Evolutionary conservation across 768 basidiomycete species (phyloP).

Genomic region (Suillus subaureus): DNA sequence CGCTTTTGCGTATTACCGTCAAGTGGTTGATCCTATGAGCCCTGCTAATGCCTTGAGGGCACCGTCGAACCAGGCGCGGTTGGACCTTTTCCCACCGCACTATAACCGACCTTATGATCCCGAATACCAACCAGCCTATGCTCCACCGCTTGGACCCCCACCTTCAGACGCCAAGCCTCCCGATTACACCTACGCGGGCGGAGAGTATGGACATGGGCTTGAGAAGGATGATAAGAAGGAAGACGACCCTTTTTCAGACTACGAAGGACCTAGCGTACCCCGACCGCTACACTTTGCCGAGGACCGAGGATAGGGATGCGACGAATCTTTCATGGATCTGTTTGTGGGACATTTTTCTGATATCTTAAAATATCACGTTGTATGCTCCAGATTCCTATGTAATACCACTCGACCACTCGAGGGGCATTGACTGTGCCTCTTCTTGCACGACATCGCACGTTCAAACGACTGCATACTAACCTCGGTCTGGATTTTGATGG

Average conservation of each 20-base stretch:
- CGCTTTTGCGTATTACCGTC: constrained; percentile 74
- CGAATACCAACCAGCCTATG: constrained; percentile 38
- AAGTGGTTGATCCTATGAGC: constrained; percentile 69
- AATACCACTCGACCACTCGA: background rate
- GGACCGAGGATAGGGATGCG: constrained; percentile 50
- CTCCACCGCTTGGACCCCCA: constrained; percentile 55
- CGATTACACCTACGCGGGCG: constrained; percentile 44
- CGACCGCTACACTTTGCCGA: constrained; percentile 38
- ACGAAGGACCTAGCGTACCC: constrained; percentile 38
- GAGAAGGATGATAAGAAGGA: constrained; percentile 37
- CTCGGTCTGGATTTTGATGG: constrained; percentile 15
- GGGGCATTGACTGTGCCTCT: background rate
- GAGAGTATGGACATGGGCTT: constrained; percentile 29
- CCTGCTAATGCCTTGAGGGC: constrained; percentile 50
- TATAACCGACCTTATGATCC: constrained; percentile 62
- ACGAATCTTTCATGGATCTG: constrained; percentile 24
- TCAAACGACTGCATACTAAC: constrained; percentile 10
- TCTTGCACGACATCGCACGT: background rate
- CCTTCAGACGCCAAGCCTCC: constrained; percentile 50
- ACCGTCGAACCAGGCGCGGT: constrained; percentile 41
- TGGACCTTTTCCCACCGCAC: constrained; percentile 46
- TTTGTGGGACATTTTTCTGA: background rate
- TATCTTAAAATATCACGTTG: background rate
- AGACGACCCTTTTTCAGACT: constrained; percentile 61
- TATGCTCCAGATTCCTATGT: background rate